Percentiles rank a stretch among this genome's conserved stretches.
Evolutionary conservation across 768 basidiomycete species (phyloP).

Genomic region (Lepiota brunneoincarnata): DNA sequence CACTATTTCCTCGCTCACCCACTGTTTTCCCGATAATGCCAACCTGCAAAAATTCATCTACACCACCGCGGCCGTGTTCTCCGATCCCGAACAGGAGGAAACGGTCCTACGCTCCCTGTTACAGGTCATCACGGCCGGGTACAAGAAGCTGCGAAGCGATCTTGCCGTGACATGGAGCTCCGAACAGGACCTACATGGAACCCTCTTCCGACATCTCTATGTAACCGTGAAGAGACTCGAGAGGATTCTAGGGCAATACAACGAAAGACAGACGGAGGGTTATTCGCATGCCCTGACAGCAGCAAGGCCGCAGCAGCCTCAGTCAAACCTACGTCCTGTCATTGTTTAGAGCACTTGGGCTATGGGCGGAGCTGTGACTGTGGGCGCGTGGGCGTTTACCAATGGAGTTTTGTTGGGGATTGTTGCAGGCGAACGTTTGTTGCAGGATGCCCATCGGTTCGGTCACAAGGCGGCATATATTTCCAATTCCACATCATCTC

Average conservation of each 20-base stretch:
- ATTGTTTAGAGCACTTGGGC: neutral
- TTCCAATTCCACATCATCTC: too few species aligned
- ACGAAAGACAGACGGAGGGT: conserved; percentile 7
- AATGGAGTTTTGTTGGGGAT: too few species aligned
- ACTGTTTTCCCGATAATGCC: conserved; percentile 1
- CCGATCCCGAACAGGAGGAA: conserved; percentile 8
- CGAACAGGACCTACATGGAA: conserved; percentile 7
- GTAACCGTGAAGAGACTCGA: conserved; percentile 11
- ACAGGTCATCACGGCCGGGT: conserved; percentile 9
- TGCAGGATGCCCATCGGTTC: too few species aligned
- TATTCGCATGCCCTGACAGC: conserved; percentile 2
- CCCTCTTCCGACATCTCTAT: conserved; percentile 10
- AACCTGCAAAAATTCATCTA: conserved; percentile 9
- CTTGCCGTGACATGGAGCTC: neutral
- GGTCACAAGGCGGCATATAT: too few species aligned
- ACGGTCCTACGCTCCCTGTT: neutral
- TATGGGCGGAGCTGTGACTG: too few species aligned
- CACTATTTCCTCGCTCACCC: conserved; percentile 6
- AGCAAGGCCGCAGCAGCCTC: conserved; percentile 7
- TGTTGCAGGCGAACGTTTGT: too few species aligned
- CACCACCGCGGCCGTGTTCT: conserved; percentile 7
- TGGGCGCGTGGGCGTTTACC: neutral
- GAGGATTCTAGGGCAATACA: conserved; percentile 3
- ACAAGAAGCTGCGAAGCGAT: conserved; percentile 7
- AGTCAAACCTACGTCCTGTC: conserved; percentile 3